Evolutionary conservation across 2,329 filamentous ascomycete species (phyloP).

Genomic region (Sporothrix globosa): DNA sequence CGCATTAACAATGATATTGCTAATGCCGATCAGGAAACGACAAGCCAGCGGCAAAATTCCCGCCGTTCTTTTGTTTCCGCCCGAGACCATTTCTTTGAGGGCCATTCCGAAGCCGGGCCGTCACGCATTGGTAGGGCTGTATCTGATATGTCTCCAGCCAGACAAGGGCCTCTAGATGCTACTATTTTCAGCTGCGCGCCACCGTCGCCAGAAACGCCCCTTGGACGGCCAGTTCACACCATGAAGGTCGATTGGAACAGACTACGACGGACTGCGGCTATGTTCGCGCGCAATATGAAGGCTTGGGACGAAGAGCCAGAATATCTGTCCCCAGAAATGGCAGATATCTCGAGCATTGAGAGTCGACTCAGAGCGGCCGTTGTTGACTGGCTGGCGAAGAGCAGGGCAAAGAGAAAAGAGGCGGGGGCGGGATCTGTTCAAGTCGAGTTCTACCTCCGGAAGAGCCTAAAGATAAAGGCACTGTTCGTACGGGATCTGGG

Average conservation of each 20-base stretch:
- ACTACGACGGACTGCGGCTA: slow-evolving; percentile 14
- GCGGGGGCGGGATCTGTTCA: slow-evolving; percentile 15
- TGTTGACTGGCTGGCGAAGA: slow-evolving; percentile 31
- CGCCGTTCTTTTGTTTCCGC: slow-evolving; percentile 7
- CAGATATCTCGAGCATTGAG: slow-evolving; percentile 32
- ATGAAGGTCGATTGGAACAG: slow-evolving; percentile 19
- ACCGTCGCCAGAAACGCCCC: not conserved
- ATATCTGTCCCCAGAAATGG: slow-evolving; percentile 27
- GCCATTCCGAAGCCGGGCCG: not conserved
- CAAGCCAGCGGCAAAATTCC: not conserved
- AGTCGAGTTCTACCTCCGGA: slow-evolving; percentile 34
- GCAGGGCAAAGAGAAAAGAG: not conserved
- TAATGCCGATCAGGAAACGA: not conserved
- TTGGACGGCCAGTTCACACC: slow-evolving; percentile 7
- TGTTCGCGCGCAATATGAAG: slow-evolving; percentile 9
- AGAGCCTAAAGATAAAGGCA: slow-evolving; percentile 30
- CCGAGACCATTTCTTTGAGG: not conserved
- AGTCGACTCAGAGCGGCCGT: slow-evolving; percentile 28
- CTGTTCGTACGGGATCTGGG: slow-evolving; percentile 4
- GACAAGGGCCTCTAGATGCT: not conserved
- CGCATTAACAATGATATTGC: too few species aligned
- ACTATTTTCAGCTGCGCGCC: not conserved
- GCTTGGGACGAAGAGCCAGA: slow-evolving; percentile 10
- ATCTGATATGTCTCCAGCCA: not conserved
- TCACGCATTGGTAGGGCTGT: too few species aligned